These are phyloP conservation scores for Tetracladium marchalianum DNA, from an alignment of 495 filamentous ascomycete genomes.

Conservation along the genomic window DNA sequence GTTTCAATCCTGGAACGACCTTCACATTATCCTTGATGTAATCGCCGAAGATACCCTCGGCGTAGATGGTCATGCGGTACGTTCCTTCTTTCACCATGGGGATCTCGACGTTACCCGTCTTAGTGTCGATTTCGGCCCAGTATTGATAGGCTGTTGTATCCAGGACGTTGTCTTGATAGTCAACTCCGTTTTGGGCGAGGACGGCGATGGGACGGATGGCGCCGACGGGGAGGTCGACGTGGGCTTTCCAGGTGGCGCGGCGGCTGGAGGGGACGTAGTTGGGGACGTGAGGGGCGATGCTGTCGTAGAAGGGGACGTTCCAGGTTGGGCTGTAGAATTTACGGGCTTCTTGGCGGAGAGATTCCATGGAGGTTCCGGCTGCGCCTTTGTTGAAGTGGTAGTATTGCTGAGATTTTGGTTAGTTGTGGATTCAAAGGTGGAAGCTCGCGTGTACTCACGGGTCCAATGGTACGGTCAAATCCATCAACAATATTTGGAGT, in stretches of 20 bases:
- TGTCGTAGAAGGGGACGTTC: constrained; percentile 46
- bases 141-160: constrained; percentile 42
- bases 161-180: constrained; percentile 47
- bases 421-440: not conserved
- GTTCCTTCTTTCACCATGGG: constrained; percentile 37
- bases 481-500: constrained; percentile 49
- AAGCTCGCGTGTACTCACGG: constrained; percentile 10
- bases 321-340: constrained; percentile 34
- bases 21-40: constrained; percentile 33
- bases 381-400: constrained; percentile 46
- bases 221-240: constrained; percentile 33
- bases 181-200: constrained; percentile 37
- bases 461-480: constrained; percentile 47
- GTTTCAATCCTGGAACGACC: constrained; percentile 26
- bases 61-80: constrained; percentile 48
- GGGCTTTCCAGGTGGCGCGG: constrained; percentile 32
- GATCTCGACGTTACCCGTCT: constrained; percentile 34
- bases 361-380: constrained; percentile 27
- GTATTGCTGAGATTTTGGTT: constrained; percentile 25
- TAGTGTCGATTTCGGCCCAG: constrained; percentile 38
- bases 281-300: constrained; percentile 42
- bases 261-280: constrained; percentile 37
- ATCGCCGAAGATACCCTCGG: constrained; percentile 45
- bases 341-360: constrained; percentile 37
- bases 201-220: constrained; percentile 38